phyloP scores from a whole-genome alignment of 2,329 filamentous ascomycete genomes.

The Diaporthe velutina region DNA sequence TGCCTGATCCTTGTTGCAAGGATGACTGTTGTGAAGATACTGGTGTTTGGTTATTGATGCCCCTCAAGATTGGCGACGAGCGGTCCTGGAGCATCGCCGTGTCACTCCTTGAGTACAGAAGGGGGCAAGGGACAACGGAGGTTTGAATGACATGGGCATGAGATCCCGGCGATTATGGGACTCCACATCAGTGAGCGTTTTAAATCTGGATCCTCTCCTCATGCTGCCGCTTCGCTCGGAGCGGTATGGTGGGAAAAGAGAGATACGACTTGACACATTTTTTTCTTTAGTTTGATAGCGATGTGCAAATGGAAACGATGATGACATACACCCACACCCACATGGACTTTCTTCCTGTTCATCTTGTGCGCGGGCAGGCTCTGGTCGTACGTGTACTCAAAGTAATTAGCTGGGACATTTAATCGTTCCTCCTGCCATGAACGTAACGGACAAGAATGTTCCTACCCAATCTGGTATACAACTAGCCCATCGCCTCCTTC shows the following conservation, averaged over 20 bases:
- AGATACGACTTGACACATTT: not conserved
- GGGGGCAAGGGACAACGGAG: too few relatives aligned
- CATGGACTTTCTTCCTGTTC: too few relatives aligned
- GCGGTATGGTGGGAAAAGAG: not conserved
- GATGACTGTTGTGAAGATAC: not conserved
- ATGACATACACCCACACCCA: not conserved
- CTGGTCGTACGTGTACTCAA: not conserved
- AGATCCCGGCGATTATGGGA: not conserved
- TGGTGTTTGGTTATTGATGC: not conserved
- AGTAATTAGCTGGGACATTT: not conserved
- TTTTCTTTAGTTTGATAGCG: not conserved
- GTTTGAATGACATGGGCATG: not conserved
- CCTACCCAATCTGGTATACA: not conserved
- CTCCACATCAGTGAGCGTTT: slow-evolving; percentile 28
- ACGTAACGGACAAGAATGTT: not conserved
- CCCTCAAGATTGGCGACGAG: too few relatives aligned
- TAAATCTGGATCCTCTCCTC: not conserved
- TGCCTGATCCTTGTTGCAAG: not conserved
- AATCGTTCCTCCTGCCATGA: not conserved
- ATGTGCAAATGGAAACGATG: slow-evolving; percentile 10
- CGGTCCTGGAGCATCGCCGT: not conserved
- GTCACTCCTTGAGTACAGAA: too few relatives aligned
- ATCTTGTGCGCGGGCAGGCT: too few relatives aligned
- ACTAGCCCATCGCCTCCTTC: not conserved
- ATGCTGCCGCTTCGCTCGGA: not conserved